A percentile compares a stretch with the other conserved stretches of the same genome.
Conservation (phyloP, 140 eudicot species). For the Eryngium alpinum region DNA sequence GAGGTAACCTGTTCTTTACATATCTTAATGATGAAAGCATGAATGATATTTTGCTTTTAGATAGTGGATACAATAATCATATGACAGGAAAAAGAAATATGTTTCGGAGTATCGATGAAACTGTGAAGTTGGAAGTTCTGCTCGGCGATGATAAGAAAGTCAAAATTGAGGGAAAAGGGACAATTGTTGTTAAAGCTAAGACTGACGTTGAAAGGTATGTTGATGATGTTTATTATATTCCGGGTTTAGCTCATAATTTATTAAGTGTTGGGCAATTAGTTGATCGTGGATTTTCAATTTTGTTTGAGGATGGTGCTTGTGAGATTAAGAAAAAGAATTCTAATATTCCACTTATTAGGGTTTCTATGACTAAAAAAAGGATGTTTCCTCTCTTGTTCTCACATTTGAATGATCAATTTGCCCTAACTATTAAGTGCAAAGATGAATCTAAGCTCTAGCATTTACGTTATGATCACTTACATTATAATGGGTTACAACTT, state of each 20-base stretch:
- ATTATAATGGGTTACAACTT: background rate
- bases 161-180: background rate
- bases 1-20: background rate
- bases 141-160: background rate
- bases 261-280: slow-evolving; percentile 5
- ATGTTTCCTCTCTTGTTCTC: background rate
- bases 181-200: background rate
- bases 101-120: background rate
- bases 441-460: background rate
- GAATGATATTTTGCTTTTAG: background rate
- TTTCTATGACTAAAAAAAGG: background rate
- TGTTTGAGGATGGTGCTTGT: background rate
- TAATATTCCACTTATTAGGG: background rate
- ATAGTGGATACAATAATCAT: background rate
- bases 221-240: slow-evolving; percentile 2
- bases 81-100: background rate
- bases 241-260: slow-evolving; percentile 1
- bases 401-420: background rate
- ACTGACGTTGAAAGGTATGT: background rate
- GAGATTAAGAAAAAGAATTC: background rate
- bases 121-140: background rate
- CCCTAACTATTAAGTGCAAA: background rate
- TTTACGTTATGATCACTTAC: background rate
- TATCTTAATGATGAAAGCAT: background rate
- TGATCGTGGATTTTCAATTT: background rate